Percentiles rank a stretch among this genome's conserved stretches.
phyloP scores from a whole-genome alignment of 495 filamentous ascomycete genomes.

The Daldinia loculata region DNA sequence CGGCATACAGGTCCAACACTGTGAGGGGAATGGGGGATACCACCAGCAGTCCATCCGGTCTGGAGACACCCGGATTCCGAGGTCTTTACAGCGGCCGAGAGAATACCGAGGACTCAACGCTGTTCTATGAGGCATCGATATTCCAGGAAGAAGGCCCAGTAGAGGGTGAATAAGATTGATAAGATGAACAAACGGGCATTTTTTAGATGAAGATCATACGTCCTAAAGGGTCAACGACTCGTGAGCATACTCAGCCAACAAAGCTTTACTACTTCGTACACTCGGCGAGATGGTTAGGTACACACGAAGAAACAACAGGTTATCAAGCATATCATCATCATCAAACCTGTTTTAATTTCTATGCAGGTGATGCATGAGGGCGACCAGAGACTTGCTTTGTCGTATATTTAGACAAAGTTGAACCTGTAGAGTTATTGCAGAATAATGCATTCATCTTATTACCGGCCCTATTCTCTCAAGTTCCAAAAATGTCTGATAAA shows the following conservation, averaged over 20 bases:
- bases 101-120: constrained; percentile 53
- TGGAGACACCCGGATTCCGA: constrained; percentile 51
- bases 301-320: constrained; percentile 3
- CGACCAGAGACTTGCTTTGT: constrained; percentile 10
- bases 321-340: constrained; percentile 6
- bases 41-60: constrained; percentile 44
- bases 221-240: constrained; percentile 2
- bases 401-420: not conserved
- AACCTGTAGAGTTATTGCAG: constrained; percentile 6
- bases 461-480: constrained; percentile 3
- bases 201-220: not conserved
- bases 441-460: constrained; percentile 16
- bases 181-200: not conserved
- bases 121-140: constrained; percentile 47
- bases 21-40: constrained; percentile 23
- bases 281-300: not conserved
- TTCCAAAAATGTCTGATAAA: constrained; percentile 5
- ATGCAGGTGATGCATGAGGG: not conserved
- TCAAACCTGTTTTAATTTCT: constrained; percentile 10
- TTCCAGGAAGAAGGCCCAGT: constrained; percentile 10
- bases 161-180: constrained; percentile 13
- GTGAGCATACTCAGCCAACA: constrained; percentile 5
- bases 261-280: constrained; percentile 18
- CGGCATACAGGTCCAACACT: constrained; percentile 21
- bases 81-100: constrained; percentile 59